Conservation (phyloP, 257 asterid species). For the Lithospermum erythrorhizon region DNA sequence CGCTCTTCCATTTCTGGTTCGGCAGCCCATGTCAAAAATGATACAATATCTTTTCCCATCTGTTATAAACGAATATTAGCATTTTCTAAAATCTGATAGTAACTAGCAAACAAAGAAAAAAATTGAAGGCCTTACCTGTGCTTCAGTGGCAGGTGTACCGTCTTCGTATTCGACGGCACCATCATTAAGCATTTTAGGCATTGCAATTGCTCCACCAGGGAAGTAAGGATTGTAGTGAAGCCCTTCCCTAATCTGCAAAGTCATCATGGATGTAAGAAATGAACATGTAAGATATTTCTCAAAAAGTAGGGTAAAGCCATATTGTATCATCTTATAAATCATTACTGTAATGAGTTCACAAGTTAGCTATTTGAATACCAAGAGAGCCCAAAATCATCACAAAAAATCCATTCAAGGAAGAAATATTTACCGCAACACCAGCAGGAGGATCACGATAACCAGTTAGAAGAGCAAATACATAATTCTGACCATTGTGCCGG, state of each 20-base stretch:
- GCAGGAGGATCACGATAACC: conserved; percentile 83
- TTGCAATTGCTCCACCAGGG: conserved; percentile 78
- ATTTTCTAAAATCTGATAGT: conserved; percentile 2
- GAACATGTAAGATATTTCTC: neutral
- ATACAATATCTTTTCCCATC: conserved; percentile 73
- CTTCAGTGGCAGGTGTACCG: conserved; percentile 70
- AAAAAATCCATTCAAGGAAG: conserved; percentile 1
- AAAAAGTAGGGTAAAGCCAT: neutral
- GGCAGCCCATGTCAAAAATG: conserved; percentile 71
- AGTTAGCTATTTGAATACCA: neutral
- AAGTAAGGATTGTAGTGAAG: conserved; percentile 67
- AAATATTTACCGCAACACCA: conserved; percentile 42
- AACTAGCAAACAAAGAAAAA: neutral
- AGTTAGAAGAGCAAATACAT: conserved; percentile 62
- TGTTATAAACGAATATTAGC: conserved; percentile 8
- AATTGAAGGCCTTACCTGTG: conserved; percentile 32
- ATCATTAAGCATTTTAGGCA: conserved; percentile 78
- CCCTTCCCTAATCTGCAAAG: conserved; percentile 52
- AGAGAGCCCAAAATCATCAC: neutral
- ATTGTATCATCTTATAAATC: no score
- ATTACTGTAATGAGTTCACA: neutral
- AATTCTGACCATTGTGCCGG: conserved; percentile 69
- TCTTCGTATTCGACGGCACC: conserved; percentile 78
- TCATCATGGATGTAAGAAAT: neutral
- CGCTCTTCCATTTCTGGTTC: conserved; percentile 85